phyloP scores from a whole-genome alignment of 2,329 filamentous ascomycete genomes.

The Trichophyton rubrum region DNA sequence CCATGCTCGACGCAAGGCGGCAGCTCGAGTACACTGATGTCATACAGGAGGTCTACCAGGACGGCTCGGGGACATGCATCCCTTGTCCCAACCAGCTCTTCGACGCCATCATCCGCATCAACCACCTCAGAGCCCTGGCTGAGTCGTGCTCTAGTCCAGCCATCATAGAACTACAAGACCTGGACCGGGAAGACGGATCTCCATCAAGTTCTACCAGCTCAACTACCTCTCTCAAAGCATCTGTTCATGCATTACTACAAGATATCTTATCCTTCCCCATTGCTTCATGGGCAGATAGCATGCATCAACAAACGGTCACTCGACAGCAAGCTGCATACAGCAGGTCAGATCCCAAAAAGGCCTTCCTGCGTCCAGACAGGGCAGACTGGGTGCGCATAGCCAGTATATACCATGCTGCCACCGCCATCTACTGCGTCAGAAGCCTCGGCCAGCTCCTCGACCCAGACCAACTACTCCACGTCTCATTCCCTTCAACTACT shows the following conservation, averaged over 20 bases:
- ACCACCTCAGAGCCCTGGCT: conserved; percentile 11
- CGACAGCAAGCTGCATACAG: neutral
- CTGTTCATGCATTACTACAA: conserved; percentile 6
- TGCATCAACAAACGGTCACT: conserved; percentile 2
- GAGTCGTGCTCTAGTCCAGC: neutral
- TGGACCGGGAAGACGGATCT: neutral
- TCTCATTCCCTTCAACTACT: neutral
- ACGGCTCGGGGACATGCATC: conserved; percentile 13
- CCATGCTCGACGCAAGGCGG: conserved; percentile 7
- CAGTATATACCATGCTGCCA: conserved; percentile 11
- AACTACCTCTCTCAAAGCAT: neutral
- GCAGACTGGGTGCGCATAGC: conserved; percentile 13
- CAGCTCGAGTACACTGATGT: conserved; percentile 11
- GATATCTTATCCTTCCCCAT: conserved; percentile 11
- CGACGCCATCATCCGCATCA: conserved; percentile 12
- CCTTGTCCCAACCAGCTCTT: conserved; percentile 12
- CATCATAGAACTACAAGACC: neutral
- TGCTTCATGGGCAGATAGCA: conserved; percentile 9
- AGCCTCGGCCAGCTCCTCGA: conserved; percentile 9
- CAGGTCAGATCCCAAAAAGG: neutral
- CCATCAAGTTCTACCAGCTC: neutral
- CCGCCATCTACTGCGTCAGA: conserved; percentile 11
- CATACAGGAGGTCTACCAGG: conserved; percentile 8
- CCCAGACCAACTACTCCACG: conserved; percentile 8
- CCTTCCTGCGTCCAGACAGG: conserved; percentile 10